Percentiles rank a stretch among this genome's conserved stretches.
Evolutionary conservation across 306 rosid genomes (phyloP).

Genomic region (Glycine tomentella): DNA sequence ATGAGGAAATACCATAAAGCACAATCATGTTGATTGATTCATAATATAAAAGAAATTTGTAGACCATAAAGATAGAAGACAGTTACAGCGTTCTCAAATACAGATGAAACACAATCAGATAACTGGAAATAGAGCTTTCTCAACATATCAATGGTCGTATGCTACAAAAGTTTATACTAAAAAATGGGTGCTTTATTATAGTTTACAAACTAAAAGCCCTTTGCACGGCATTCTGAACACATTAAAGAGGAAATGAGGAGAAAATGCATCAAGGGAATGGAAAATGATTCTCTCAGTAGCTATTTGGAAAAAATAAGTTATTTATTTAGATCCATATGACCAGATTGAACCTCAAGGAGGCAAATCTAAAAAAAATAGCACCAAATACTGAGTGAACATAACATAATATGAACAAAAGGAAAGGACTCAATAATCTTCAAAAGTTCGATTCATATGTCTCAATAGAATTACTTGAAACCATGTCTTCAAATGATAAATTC

Average conservation of each 20-base stretch:
- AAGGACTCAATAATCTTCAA: conserved; percentile 1
- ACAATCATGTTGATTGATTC: background rate
- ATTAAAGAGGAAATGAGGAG: background rate
- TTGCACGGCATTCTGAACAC: background rate
- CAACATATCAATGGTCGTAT: background rate
- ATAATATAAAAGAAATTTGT: conserved; percentile 12
- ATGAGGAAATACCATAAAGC: no score
- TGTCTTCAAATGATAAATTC: background rate
- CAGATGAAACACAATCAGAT: background rate
- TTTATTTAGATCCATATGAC: background rate
- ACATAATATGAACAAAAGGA: background rate
- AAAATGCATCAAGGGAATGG: background rate
- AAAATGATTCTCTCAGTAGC: background rate
- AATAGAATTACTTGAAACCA: background rate
- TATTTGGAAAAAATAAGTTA: background rate
- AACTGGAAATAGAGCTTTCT: background rate
- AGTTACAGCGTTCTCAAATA: conserved; percentile 7
- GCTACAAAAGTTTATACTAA: background rate
- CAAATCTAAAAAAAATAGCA: background rate
- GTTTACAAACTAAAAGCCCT: conserved; percentile 9
- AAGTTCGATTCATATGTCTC: background rate
- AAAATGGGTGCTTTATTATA: background rate
- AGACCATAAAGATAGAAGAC: background rate
- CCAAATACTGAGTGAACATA: background rate
- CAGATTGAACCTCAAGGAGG: background rate